Evolutionary conservation across 2,329 filamentous ascomycete species (phyloP).

Genomic region (Hypoxylon sp.): DNA sequence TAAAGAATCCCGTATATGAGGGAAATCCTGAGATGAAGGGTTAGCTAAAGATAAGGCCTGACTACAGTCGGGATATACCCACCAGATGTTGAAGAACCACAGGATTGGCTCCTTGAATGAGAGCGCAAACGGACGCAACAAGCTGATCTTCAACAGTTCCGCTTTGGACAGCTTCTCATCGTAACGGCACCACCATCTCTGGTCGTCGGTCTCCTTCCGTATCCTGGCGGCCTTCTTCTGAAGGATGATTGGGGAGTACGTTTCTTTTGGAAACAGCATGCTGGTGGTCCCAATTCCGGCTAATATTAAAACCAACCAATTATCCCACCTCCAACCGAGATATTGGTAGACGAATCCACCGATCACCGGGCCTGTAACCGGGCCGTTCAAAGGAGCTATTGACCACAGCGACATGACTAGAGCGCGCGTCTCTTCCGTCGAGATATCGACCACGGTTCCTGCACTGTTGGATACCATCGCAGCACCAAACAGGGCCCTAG

Average conservation of each 20-base stretch:
- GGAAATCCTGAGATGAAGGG: conserved; percentile 71
- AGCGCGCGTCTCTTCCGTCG: conserved; percentile 83
- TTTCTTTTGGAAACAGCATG: conserved; percentile 77
- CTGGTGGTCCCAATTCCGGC: conserved; percentile 72
- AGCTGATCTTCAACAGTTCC: conserved; percentile 78
- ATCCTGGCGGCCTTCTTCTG: conserved; percentile 74
- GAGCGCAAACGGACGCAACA: conserved; percentile 83
- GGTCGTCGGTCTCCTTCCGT: conserved; percentile 78
- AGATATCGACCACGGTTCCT: conserved; percentile 86
- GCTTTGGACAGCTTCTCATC: conserved; percentile 77
- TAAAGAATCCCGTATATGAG: conserved; percentile 90
- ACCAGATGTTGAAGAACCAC: conserved; percentile 79
- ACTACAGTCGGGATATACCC: conserved; percentile 42
- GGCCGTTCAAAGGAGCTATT: conserved; percentile 84
- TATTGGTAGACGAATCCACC: conserved; percentile 85
- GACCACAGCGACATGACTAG: conserved; percentile 87
- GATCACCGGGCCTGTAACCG: conserved; percentile 74
- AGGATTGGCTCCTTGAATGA: conserved; percentile 85
- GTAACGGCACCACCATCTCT: conserved; percentile 84
- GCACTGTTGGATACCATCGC: conserved; percentile 88
- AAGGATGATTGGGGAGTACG: conserved; percentile 80
- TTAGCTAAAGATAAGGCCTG: not conserved
- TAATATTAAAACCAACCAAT: conserved; percentile 84
- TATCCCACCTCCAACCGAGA: conserved; percentile 89
- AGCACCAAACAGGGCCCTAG: conserved; percentile 76